phyloP scores from a whole-genome alignment of 2,329 filamentous ascomycete species.

The Rutstroemia sp. region DNA sequence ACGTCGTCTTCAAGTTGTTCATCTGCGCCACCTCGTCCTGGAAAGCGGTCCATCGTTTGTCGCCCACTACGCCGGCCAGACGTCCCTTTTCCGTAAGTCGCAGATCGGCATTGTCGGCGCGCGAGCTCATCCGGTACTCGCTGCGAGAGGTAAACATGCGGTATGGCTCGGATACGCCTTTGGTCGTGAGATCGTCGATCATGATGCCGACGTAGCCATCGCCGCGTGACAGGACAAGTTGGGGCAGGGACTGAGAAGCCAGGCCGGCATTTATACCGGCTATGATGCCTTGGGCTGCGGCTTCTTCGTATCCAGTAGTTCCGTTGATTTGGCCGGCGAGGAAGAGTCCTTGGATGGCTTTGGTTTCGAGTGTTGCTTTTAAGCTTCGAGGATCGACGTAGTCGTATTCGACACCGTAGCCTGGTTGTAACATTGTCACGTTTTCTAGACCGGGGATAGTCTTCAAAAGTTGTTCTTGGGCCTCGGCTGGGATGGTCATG shows the following conservation, averaged over 20 bases:
- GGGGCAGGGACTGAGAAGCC: conserved; percentile 56
- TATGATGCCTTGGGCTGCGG: conserved; percentile 84
- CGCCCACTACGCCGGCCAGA: conserved; percentile 68
- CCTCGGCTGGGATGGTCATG: conserved; percentile 89
- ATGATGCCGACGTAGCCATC: conserved; percentile 98
- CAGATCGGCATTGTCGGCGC: conserved; percentile 88
- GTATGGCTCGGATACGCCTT: conserved; percentile 94
- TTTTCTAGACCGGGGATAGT: conserved; percentile 85
- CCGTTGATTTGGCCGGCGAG: conserved; percentile 97
- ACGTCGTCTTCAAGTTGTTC: conserved; percentile 51
- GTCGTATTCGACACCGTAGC: conserved; percentile 97
- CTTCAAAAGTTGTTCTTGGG: conserved; percentile 76
- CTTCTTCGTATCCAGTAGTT: conserved; percentile 96
- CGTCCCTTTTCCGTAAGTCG: conserved; percentile 76
- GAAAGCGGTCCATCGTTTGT: conserved; percentile 69
- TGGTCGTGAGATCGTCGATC: conserved; percentile 96
- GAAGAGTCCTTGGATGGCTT: conserved; percentile 80
- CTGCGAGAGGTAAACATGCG: conserved; percentile 96
- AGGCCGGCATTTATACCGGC: conserved; percentile 92
- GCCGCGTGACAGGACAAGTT: conserved; percentile 65
- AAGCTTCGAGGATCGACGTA: conserved; percentile 92
- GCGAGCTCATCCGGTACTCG: conserved; percentile 88
- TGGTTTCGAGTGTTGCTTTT: conserved; percentile 86
- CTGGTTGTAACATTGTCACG: conserved; percentile 85
- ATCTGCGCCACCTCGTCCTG: conserved; percentile 59